Evolutionary conservation across 1,139 yeast genomes (phyloP), one percentile per base, ranked within the genome.

Genomic region (Saccharomyces hybrid): DNA sequence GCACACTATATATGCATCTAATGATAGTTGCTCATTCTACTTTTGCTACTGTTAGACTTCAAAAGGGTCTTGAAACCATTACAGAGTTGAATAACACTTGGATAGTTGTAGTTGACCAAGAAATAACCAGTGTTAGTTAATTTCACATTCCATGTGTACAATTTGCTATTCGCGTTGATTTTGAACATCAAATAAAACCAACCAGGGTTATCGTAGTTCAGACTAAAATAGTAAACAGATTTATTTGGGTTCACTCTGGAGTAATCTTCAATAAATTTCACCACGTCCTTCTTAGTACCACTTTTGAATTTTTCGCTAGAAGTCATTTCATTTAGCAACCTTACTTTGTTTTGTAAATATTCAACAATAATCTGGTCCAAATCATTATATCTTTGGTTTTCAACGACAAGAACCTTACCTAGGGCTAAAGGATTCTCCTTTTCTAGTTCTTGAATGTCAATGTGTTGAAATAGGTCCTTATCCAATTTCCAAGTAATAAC

Each of bases 401-500:
- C 97, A 47, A 90, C 90, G 42, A 70, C 67, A 58, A 87, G 78
- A 47, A 79, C 79, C 60, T 81, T 81, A 52, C 88, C 86, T 25
- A 85, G 71, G 0, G 83, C 78, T 60, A 79, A 82, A 50, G 83
- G 87, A 63, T 78, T 81, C 54, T 78, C 82, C 64, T 82, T 83
- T 55, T 79, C 83, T 53, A 80, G 77, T 71, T 93, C 99, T 60
- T 84, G 78, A 50, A 93, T 87, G 63, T 90, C 91, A 59, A 95
- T 76, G 70, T 93, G 98, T 70, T 95, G 99, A 73, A 86, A 95
- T 60, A 93, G 75, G 67, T 85, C 87, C 65, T 88, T 93, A 57
- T 89, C 93, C 44, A 95, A 91, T 69, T 93, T 93, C 98, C 99
- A 93, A 0, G 99, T 93, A 46, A 91, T 86, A 1, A 97, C 91